A percentile compares a stretch with the other conserved stretches of the same genome.
Conservation (phyloP, 306 rosid genomes). For the Quercus mongolica region DNA sequence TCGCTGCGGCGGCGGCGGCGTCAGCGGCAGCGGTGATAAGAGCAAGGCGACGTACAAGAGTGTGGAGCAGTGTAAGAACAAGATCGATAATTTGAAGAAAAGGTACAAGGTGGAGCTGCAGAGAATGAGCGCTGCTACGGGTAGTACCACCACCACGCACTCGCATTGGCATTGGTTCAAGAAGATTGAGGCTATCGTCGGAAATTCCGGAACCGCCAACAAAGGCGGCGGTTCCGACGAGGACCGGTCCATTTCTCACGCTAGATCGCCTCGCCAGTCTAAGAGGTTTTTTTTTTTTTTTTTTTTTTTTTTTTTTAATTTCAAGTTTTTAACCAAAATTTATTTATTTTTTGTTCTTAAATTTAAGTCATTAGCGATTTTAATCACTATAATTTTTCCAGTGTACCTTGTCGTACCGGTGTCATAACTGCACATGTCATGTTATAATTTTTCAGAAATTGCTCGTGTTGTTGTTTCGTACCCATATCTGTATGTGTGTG, state of each 20-base stretch:
- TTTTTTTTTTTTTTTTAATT: neutral
- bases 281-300: constrained; percentile 9
- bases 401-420: no score
- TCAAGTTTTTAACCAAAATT: no score
- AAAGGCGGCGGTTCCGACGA: constrained; percentile 23
- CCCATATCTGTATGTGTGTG: no score
- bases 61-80: constrained; percentile 45
- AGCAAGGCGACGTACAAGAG: constrained; percentile 18
- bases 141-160: constrained; percentile 19
- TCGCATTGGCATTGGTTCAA: constrained; percentile 52
- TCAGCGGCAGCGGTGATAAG: neutral
- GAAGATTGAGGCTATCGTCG: constrained; percentile 32
- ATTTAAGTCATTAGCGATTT: no score
- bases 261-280: constrained; percentile 6
- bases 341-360: no score
- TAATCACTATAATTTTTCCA: no score
- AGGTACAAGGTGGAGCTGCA: constrained; percentile 46
- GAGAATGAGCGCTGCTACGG: constrained; percentile 20
- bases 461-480: no score
- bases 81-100: constrained; percentile 43
- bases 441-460: no score
- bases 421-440: accelerated
- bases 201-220: constrained; percentile 13
- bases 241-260: constrained; percentile 20
- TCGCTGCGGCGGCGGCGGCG: constrained; percentile 12